phyloP scores from a whole-genome alignment of 1,139 yeast genomes.

The Meyerozyma sp. region DNA sequence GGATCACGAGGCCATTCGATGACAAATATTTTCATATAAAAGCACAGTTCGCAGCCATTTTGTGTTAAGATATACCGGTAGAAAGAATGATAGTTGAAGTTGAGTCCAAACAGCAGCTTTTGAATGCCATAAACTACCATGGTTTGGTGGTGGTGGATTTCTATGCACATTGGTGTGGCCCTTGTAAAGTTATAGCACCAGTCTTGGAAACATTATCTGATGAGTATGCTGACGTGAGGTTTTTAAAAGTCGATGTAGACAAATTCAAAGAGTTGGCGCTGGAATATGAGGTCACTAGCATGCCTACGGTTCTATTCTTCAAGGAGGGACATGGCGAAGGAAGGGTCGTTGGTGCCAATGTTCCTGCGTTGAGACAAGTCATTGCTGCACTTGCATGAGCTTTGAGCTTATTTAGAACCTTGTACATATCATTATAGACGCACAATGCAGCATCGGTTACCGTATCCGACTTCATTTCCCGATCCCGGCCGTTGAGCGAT shows the following conservation, averaged over 20 bases:
- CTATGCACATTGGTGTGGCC: not conserved
- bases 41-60: too few species aligned
- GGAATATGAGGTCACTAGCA: not conserved
- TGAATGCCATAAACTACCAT: not conserved
- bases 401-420: not conserved
- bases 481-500: too few species aligned
- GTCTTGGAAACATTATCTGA: not conserved
- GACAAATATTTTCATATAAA: too few species aligned
- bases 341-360: not conserved
- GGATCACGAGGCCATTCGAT: too few species aligned
- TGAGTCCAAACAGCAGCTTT: not conserved
- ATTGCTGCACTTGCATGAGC: not conserved
- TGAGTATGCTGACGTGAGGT: not conserved
- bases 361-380: not conserved
- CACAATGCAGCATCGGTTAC: too few species aligned
- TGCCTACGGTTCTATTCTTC: not conserved
- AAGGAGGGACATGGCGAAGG: not conserved
- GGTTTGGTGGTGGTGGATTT: not conserved
- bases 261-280: not conserved
- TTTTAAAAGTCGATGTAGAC: not conserved
- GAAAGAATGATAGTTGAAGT: not conserved
- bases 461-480: too few species aligned
- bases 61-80: too few species aligned
- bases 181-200: not conserved
- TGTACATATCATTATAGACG: constrained; percentile 8